phyloP scores from a whole-genome alignment of 176 grass and related monocot species.

The Oryza nivara region DNA sequence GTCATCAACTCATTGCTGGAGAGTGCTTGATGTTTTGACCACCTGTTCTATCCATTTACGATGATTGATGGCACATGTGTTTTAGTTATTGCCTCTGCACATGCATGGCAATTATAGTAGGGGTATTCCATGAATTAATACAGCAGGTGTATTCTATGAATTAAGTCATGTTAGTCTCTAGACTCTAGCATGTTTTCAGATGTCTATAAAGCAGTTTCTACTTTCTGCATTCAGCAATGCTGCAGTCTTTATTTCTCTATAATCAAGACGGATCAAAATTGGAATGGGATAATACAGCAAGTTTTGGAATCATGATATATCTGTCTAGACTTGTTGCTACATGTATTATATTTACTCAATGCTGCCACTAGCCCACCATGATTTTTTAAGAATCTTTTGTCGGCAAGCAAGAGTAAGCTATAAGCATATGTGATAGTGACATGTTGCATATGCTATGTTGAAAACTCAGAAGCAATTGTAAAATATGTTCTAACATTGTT shows the following conservation, averaged over 20 bases:
- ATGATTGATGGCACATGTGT: neutral
- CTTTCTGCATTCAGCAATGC: conserved; percentile 5
- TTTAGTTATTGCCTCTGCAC: neutral
- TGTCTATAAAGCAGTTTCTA: neutral
- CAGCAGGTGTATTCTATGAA: neutral
- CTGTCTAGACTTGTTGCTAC: neutral
- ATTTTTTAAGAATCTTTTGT: conserved; percentile 3
- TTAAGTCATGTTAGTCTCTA: conserved; percentile 7
- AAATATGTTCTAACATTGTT: conserved; percentile 31
- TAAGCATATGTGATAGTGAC: conserved; percentile 26
- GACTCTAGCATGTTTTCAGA: conserved; percentile 1
- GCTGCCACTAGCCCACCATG: neutral
- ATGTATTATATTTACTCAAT: conserved; percentile 19
- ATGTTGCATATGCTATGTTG: neutral
- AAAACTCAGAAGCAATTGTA: conserved; percentile 15
- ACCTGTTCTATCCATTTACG: conserved; percentile 15
- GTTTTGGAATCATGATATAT: neutral
- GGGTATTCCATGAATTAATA: neutral
- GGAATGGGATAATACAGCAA: conserved; percentile 14
- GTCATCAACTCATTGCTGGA: neutral
- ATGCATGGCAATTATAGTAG: neutral
- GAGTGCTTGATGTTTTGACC: conserved; percentile 4
- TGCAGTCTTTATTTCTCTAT: conserved; percentile 20
- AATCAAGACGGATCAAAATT: conserved; percentile 2
- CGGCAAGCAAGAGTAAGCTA: conserved; percentile 21